Evolutionary conservation across 495 filamentous ascomycete species (phyloP).

Genomic region (Pseudotulostoma volvatum): DNA sequence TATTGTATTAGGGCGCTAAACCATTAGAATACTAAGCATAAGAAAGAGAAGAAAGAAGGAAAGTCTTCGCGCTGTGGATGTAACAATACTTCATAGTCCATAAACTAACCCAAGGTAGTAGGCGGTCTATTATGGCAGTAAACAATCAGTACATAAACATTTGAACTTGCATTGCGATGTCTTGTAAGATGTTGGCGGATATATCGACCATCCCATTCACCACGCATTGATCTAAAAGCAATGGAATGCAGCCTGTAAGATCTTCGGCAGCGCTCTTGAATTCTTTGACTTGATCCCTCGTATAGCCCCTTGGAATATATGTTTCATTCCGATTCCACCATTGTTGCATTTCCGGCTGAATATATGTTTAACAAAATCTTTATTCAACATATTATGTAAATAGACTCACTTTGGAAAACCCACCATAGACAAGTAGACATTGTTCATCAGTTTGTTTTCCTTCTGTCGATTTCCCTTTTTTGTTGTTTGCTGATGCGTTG

Average conservation of each 20-base stretch:
- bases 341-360: not conserved
- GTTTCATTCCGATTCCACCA: not conserved
- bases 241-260: not conserved
- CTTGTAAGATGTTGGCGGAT: not conserved
- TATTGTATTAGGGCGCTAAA: no score
- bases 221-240: not conserved
- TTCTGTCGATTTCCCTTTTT: no score
- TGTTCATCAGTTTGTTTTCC: not conserved
- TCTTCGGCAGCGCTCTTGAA: not conserved
- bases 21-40: no score
- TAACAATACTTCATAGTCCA: no score
- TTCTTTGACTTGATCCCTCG: not conserved
- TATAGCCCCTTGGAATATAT: not conserved
- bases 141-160: no score
- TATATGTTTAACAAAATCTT: not conserved
- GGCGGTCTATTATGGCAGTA: no score
- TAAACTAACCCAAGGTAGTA: no score
- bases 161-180: not conserved
- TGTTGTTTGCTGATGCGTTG: no score
- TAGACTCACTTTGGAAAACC: not conserved
- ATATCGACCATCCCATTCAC: not conserved
- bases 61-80: no score
- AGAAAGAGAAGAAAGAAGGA: no score
- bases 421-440: not conserved
- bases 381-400: not conserved